A percentile compares a stretch with the other conserved stretches of the same genome.
Evolutionary conservation across 1,284 basidiomycete species (phyloP).

Genomic region (Phellopilus nigrolimitatus): DNA sequence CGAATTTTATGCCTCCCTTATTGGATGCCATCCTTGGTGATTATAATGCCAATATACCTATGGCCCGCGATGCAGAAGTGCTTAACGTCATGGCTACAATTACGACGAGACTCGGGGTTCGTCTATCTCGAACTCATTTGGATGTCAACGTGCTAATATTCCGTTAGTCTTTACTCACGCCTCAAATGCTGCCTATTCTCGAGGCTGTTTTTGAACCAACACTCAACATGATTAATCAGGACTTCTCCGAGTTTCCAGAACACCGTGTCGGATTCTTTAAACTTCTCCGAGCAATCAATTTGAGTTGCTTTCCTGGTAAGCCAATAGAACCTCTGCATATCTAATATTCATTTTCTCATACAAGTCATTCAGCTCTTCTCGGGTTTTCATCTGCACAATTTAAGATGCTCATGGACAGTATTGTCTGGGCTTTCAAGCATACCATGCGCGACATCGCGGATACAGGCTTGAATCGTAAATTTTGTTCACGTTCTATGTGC

Average conservation of each 20-base stretch:
- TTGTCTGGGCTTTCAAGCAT: conserved; percentile 99
- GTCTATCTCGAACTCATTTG: conserved; percentile 31
- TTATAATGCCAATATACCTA: too few relatives aligned
- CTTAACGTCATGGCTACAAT: conserved; percentile 99
- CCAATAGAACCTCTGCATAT: conserved; percentile 43
- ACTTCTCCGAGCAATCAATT: conserved; percentile 91
- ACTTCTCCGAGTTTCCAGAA: conserved; percentile 97
- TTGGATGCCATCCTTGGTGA: too few relatives aligned
- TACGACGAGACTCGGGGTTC: conserved; percentile 78
- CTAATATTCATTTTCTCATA: conserved; percentile 9
- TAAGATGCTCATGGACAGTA: conserved; percentile 97
- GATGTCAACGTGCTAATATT: not conserved
- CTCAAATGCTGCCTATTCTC: too few relatives aligned
- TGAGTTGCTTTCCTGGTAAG: conserved; percentile 95
- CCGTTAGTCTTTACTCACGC: conserved; percentile 59
- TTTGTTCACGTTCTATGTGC: too few relatives aligned
- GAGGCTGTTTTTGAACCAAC: conserved; percentile 99
- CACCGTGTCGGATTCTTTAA: conserved; percentile 96
- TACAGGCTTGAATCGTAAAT: conserved; percentile 83
- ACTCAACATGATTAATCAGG: conserved; percentile 98
- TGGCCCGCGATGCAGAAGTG: too few relatives aligned
- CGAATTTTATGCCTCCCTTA: conserved; percentile 94
- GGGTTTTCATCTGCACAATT: conserved; percentile 89
- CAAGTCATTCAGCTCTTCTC: conserved; percentile 60
- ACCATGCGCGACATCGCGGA: conserved; percentile 99